Evolutionary conservation across 163 green algal species (phyloP), one percentile per base, ranked within the genome.

Genomic region (Picocystis sp.): DNA sequence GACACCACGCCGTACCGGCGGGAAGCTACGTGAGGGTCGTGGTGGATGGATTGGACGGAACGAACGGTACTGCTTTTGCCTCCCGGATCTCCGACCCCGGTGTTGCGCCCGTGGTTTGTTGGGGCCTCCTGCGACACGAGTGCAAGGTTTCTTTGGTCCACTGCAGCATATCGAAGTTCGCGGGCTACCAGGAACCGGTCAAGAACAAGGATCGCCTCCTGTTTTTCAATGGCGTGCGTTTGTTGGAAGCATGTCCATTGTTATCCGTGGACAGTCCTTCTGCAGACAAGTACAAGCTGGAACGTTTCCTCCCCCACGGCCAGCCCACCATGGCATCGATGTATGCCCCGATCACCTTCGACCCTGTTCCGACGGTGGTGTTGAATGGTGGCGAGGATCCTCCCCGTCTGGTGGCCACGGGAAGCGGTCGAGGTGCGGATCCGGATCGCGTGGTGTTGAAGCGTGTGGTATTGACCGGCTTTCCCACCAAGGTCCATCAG

Each of bases 401-500:
- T 46, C 49, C 53, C 1, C 23, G 50, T 52, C 68, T 94, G 29
- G 80, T 70, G 22, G 79, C 78, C 1, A 73, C 67, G 44, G 89
- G 89, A 17, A 57, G 62, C 1, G 57, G 94, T 56, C 71, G 79
- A 24, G 64, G 64, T 54, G 78, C 72, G 43, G 75, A 96, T 70
- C 84, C 86, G 0, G 84, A 98, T 66, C 69, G 87, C 2, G 60
- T 97, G 6, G 62, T 94, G 24, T 67, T 98, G 3, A 97, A 97
- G 69, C 87, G 89, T 57, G 82, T 91, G 50, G 77, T 95, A 25
- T 70, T 98, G 10, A 88, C 78, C 3, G 87, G 62, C 33, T 89
- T 85, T 56, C 88, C 89, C 0, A 70, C 86, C 15, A 82, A 80
- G 29, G 83, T 93, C 43, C 77, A 94, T 72, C 94, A 94, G 68